Conservation (phyloP, 768 basidiomycete genomes). For the Leccinum barrowsii region DNA sequence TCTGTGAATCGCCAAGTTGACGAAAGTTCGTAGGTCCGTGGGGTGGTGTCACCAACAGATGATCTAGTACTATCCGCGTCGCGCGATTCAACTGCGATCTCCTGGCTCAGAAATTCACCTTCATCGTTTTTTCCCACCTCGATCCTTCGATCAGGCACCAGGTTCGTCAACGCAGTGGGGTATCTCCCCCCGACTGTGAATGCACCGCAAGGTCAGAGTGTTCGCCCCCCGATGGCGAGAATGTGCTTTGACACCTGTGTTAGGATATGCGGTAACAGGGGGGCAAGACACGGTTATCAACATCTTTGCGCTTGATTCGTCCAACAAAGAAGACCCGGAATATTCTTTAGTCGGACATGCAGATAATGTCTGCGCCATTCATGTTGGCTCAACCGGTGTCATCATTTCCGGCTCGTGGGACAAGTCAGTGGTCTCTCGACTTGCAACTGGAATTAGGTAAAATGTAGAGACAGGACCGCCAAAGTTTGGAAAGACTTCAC, state of each 20-base stretch:
- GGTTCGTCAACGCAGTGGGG: slow-evolving; percentile 79
- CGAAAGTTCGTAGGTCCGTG: slow-evolving; percentile 64
- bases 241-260: slow-evolving; percentile 12
- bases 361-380: slow-evolving; percentile 85
- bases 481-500: slow-evolving; percentile 89
- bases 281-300: slow-evolving; percentile 89
- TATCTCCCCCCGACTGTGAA: slow-evolving; percentile 69
- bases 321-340: slow-evolving; percentile 65
- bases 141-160: slow-evolving; percentile 60
- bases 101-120: slow-evolving; percentile 63
- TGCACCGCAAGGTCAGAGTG: slow-evolving; percentile 61
- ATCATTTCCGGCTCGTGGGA: slow-evolving; percentile 98
- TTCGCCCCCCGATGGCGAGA: neutral
- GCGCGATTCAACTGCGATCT: slow-evolving; percentile 86
- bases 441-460: neutral
- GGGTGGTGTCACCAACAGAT: slow-evolving; percentile 70
- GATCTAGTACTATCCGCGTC: slow-evolving; percentile 85
- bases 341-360: slow-evolving; percentile 86
- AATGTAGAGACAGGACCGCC: slow-evolving; percentile 63
- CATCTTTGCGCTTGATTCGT: slow-evolving; percentile 62
- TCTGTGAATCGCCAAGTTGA: slow-evolving; percentile 8
- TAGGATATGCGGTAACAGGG: slow-evolving; percentile 84
- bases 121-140: slow-evolving; percentile 52
- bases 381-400: slow-evolving; percentile 62
- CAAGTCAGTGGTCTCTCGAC: slow-evolving; percentile 50